Evolutionary conservation across 208 protist species (phyloP).

Genomic region (Wallacemonas sp.): DNA sequence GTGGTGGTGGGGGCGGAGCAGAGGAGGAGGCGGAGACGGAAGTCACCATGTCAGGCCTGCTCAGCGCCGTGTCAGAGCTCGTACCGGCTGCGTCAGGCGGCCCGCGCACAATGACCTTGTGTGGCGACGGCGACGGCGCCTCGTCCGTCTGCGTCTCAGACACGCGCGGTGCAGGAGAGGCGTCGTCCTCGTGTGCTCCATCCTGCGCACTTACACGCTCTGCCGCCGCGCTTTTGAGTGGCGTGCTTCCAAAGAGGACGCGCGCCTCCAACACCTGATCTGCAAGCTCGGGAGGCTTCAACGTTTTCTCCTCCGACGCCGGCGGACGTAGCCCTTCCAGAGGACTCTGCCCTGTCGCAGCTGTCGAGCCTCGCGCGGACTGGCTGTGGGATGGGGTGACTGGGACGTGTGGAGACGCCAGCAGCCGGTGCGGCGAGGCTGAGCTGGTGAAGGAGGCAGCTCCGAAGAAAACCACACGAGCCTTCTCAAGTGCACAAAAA

Average conservation of each 20-base stretch:
- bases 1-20: too few species aligned
- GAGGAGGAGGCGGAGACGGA: too few species aligned
- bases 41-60: too few species aligned
- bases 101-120: not conserved
- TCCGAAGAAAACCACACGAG: slow-evolving; percentile 68
- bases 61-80: not conserved
- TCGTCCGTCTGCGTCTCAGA: too few species aligned
- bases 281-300: too few species aligned
- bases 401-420: slow-evolving; percentile 51
- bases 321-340: not conserved
- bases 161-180: too few species aligned
- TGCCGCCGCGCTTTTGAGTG: not conserved
- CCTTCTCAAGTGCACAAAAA: slow-evolving; percentile 61
- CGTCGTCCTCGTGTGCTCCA: too few species aligned
- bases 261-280: slow-evolving; percentile 24
- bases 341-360: not conserved
- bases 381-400: slow-evolving; percentile 28
- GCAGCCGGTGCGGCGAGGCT: slow-evolving; percentile 54
- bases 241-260: slow-evolving; percentile 22
- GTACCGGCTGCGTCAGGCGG: not conserved
- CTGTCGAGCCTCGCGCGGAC: not conserved
- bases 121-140: not conserved
- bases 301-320: too few species aligned
- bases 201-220: too few species aligned
- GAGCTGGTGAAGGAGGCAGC: slow-evolving; percentile 53